Conservation (phyloP, 139 green algal genomes). For the Tetraselmis chui region DNA sequence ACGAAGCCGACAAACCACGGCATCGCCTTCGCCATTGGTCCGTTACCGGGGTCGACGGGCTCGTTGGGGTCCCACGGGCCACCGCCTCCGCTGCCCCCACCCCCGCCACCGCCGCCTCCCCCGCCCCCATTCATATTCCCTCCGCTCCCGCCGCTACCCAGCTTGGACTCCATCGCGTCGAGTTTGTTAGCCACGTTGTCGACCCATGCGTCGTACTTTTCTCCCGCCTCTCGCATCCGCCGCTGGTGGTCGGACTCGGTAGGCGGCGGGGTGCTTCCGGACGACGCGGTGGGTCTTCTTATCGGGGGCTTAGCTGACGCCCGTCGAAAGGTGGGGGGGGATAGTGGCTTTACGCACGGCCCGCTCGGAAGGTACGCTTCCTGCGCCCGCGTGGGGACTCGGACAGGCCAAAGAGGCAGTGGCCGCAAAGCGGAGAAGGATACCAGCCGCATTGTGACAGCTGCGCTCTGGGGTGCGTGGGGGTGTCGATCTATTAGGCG, state of each 20-base stretch:
- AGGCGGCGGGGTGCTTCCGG: neutral
- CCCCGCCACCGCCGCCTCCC: no score
- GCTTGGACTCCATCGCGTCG: neutral
- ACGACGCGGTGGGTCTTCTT: no score
- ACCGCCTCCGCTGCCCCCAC: neutral
- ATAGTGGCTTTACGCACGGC: no score
- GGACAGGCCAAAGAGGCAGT: no score
- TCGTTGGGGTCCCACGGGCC: neutral
- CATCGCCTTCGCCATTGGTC: neutral
- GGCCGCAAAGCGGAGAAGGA: no score
- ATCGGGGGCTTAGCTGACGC: no score
- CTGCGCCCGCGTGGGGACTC: no score
- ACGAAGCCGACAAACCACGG: neutral
- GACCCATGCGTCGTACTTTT: neutral
- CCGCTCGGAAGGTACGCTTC: no score
- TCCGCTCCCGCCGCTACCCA: neutral
- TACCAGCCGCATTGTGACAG: no score
- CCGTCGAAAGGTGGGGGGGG: no score
- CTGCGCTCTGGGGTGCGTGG: no score
- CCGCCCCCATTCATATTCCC: neutral
- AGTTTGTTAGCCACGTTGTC: neutral
- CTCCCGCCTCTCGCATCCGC: neutral
- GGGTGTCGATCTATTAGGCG: no score
- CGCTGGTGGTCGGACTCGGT: neutral
- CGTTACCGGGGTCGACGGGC: neutral